Evolutionary conservation across 306 rosid genomes (phyloP).

Genomic region (Gleditsia sinensis): DNA sequence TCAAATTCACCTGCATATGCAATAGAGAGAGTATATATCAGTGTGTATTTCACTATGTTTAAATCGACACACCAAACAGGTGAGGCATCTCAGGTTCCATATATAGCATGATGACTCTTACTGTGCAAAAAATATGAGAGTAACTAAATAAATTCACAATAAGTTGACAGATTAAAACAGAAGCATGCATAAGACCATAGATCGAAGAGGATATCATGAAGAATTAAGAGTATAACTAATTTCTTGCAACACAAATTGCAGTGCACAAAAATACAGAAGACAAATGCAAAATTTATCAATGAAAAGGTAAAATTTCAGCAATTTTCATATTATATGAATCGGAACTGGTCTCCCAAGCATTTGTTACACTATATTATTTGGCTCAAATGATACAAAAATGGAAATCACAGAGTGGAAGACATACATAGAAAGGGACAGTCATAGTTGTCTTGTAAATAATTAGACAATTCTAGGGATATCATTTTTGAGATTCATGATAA

Average conservation of each 20-base stretch:
- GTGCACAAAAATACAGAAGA: neutral
- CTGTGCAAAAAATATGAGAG: neutral
- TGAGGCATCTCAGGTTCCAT: neutral
- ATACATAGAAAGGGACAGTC: no score
- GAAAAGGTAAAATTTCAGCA: neutral
- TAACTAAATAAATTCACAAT: neutral
- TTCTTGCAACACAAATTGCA: conserved; percentile 22
- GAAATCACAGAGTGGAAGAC: no score
- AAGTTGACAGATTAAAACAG: neutral
- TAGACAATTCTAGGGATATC: no score
- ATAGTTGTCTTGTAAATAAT: no score
- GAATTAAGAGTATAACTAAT: neutral
- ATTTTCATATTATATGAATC: no score
- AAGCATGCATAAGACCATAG: neutral
- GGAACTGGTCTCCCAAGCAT: no score
- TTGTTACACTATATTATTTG: no score
- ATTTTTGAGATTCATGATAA: neutral
- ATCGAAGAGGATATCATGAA: conserved; percentile 6
- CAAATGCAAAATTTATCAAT: no score
- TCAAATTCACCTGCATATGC: conserved; percentile 82
- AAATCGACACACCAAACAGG: conserved; percentile 19
- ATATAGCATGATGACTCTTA: neutral
- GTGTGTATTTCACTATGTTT: neutral
- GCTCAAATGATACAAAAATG: no score
- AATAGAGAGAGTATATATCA: conserved; percentile 20